Percentiles rank a stretch among this genome's conserved stretches.
Conservation (phyloP, 306 rosid genomes). For the Cucurbita argyrosperma region DNA sequence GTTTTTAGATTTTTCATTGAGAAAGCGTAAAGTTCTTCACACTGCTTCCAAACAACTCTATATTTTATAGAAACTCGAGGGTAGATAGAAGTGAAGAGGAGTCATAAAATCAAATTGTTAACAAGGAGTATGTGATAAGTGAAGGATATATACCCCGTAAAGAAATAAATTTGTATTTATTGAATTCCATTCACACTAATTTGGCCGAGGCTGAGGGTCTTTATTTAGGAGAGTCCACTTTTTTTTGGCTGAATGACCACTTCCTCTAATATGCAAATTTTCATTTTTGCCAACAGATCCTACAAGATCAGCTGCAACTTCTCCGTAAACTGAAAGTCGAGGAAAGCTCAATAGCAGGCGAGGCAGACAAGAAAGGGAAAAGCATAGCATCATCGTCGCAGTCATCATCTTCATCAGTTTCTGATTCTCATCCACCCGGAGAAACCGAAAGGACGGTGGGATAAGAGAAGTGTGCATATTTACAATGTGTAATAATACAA, state of each 20-base stretch:
- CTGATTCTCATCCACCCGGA: slow-evolving; percentile 10
- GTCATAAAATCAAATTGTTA: not conserved
- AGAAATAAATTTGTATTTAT: not conserved
- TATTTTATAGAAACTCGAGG: not conserved
- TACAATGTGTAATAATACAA: slow-evolving; percentile 3
- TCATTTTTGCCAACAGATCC: slow-evolving; percentile 19
- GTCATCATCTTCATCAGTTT: not conserved
- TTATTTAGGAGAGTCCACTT: not conserved
- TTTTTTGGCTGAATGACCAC: not conserved
- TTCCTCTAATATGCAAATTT: not conserved
- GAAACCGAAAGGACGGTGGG: slow-evolving; percentile 4
- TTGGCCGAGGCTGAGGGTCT: not conserved
- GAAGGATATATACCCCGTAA: not conserved
- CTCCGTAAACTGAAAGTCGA: slow-evolving; percentile 29
- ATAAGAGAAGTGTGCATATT: slow-evolving; percentile 1
- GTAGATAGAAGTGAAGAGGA: not conserved
- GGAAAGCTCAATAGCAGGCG: slow-evolving; percentile 11
- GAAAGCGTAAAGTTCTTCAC: not conserved
- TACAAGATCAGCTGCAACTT: slow-evolving; percentile 48
- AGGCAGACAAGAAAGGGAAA: slow-evolving; percentile 49
- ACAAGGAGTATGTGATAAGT: not conserved
- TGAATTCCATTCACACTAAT: not conserved
- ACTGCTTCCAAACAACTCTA: not conserved
- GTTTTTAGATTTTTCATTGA: not conserved
- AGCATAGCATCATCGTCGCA: slow-evolving; percentile 11